phyloP scores from a whole-genome alignment of 139 green algal species.

The Chlamydomonas urium region DNA sequence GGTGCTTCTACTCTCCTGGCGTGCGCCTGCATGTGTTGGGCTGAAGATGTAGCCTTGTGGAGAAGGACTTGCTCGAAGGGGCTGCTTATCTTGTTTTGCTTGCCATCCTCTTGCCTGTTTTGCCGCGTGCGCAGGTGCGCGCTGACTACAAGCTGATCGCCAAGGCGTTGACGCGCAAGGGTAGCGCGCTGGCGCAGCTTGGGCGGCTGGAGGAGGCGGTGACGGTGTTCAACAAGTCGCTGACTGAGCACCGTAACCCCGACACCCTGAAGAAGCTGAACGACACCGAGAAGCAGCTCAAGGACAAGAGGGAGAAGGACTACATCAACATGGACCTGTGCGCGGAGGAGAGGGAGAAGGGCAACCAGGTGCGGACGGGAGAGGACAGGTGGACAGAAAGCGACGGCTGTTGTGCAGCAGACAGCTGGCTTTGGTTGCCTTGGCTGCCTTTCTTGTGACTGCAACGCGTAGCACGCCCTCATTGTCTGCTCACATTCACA shows the following conservation, averaged over 20 bases:
- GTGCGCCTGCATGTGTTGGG: too few relatives aligned
- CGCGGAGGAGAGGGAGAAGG: conserved; percentile 58
- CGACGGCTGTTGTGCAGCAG: too few relatives aligned
- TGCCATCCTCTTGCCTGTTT: too few relatives aligned
- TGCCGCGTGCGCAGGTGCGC: too few relatives aligned
- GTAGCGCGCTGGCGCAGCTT: conserved; percentile 81
- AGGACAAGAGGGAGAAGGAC: conserved; percentile 35
- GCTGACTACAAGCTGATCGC: conserved; percentile 93
- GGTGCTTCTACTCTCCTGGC: too few relatives aligned
- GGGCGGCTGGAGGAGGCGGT: conserved; percentile 76
- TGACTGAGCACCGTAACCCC: conserved; percentile 92
- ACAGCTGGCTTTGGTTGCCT: too few relatives aligned
- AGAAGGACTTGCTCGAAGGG: too few relatives aligned
- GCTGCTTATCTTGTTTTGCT: too few relatives aligned
- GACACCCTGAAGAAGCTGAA: conserved; percentile 95
- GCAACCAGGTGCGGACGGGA: conserved; percentile 1
- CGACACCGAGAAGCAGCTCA: conserved; percentile 80
- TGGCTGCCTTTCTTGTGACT: too few relatives aligned
- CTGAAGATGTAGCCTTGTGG: too few relatives aligned
- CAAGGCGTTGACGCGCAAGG: conserved; percentile 85
- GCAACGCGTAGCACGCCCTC: too few relatives aligned
- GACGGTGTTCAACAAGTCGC: conserved; percentile 78
- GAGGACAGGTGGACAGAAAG: not conserved
- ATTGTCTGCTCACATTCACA: too few relatives aligned
- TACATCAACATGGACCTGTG: conserved; percentile 85